Evolutionary conservation across 1,284 basidiomycete species (phyloP).

Genomic region (Cryptococcus amylolentus): DNA sequence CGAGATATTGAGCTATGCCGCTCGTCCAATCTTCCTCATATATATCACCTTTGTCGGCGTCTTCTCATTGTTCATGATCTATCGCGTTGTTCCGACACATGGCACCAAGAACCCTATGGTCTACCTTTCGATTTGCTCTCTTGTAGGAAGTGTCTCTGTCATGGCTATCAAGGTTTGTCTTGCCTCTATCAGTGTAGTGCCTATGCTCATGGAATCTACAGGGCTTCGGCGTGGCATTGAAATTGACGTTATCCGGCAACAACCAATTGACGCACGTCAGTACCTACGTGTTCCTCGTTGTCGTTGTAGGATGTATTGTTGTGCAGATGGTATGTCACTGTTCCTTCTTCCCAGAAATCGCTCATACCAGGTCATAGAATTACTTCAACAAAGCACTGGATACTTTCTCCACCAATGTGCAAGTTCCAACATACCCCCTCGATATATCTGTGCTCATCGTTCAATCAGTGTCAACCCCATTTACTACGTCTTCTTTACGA

Average conservation of each 20-base stretch:
- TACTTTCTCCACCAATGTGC: constrained; percentile 97
- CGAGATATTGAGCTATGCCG: constrained; percentile 75
- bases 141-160: constrained; percentile 95
- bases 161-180: constrained; percentile 53
- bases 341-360: not conserved
- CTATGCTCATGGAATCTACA: constrained; percentile 29
- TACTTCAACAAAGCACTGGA: constrained; percentile 99
- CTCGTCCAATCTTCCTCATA: constrained; percentile 82
- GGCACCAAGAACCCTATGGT: constrained; percentile 85
- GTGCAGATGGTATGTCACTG: constrained; percentile 69
- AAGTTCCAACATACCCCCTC: constrained; percentile 47
- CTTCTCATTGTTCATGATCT: constrained; percentile 83
- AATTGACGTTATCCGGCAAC: constrained; percentile 87
- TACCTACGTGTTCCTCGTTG: constrained; percentile 89
- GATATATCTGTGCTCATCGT: constrained; percentile 10
- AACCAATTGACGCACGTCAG: constrained; percentile 94
- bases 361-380: constrained; percentile 53
- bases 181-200: not conserved
- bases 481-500: constrained; percentile 99
- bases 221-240: constrained; percentile 93
- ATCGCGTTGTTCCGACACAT: constrained; percentile 76
- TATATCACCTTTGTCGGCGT: constrained; percentile 83
- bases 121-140: constrained; percentile 95
- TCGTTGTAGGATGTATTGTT: constrained; percentile 80
- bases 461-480: constrained; percentile 85